These are phyloP conservation scores for Boechera stricta DNA, from an alignment of 345 rosid genomes.

Conservation along the genomic window DNA sequence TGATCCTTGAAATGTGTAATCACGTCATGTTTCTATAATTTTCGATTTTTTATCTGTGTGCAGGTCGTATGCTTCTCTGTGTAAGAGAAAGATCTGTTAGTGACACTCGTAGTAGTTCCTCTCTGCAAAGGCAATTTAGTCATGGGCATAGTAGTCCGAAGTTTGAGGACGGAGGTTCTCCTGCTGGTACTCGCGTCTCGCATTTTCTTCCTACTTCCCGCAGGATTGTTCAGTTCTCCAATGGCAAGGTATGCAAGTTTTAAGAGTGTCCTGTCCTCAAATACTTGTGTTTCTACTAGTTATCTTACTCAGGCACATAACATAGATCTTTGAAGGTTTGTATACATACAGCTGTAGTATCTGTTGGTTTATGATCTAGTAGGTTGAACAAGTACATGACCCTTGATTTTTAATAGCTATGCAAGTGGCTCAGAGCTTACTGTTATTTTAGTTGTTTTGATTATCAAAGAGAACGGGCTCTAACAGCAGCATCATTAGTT, in stretches of 20 bases:
- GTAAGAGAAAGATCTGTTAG: slow-evolving; percentile 49
- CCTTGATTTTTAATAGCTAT: slow-evolving; percentile 2
- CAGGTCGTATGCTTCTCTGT: slow-evolving; percentile 86
- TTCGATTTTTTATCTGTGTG: neutral
- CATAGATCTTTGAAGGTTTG: slow-evolving; percentile 13
- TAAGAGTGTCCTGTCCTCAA: slow-evolving; percentile 15
- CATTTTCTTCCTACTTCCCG: slow-evolving; percentile 96
- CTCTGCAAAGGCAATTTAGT: slow-evolving; percentile 49
- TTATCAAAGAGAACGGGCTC: slow-evolving; percentile 3
- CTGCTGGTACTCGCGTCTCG: slow-evolving; percentile 55
- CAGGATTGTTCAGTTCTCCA: slow-evolving; percentile 94
- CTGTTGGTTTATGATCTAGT: slow-evolving; percentile 18
- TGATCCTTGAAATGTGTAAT: neutral
- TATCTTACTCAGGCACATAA: neutral
- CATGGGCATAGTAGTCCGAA: slow-evolving; percentile 46
- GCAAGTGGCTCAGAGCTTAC: slow-evolving; percentile 19
- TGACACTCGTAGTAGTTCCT: slow-evolving; percentile 47
- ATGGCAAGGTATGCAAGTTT: slow-evolving; percentile 69
- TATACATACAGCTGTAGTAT: neutral
- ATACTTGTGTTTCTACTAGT: slow-evolving; percentile 5
- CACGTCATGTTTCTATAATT: neutral
- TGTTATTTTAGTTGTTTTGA: neutral
- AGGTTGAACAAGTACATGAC: slow-evolving; percentile 11
- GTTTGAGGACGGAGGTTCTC: slow-evolving; percentile 42
- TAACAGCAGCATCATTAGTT: neutral